Percentiles rank a stretch among this genome's conserved stretches.
phyloP scores from a whole-genome alignment of 2,329 filamentous ascomycete species.

The Aurifilum marmelostoma region DNA sequence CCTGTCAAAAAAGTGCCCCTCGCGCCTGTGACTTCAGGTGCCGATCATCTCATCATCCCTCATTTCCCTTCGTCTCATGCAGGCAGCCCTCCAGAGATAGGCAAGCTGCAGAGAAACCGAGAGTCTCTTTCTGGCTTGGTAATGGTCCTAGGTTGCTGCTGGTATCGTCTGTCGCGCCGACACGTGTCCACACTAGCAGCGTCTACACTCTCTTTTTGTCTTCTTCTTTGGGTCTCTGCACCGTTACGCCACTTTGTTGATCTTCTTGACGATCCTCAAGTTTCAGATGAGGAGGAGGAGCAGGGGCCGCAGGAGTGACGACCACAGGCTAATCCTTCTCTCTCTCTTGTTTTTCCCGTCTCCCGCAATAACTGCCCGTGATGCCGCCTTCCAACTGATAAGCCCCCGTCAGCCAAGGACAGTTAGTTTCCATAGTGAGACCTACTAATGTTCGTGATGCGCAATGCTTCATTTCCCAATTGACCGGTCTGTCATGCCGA shows the following conservation, averaged over 20 bases:
- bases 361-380: background rate
- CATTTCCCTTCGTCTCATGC: conserved; percentile 4
- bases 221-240: background rate
- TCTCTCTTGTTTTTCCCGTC: background rate
- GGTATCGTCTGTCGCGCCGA: background rate
- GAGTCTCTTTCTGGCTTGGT: background rate
- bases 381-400: background rate
- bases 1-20: background rate
- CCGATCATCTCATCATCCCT: conserved; percentile 9
- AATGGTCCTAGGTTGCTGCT: background rate
- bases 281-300: conserved; percentile 4
- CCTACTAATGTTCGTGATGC: background rate
- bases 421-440: conserved; percentile 6
- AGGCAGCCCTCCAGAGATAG: conserved; percentile 3
- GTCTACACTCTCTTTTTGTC: background rate
- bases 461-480: conserved; percentile 12
- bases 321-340: background rate
- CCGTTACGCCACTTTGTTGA: background rate
- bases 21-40: conserved; percentile 3
- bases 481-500: conserved; percentile 6
- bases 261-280: conserved; percentile 6
- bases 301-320: background rate
- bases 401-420: background rate
- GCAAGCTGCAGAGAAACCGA: background rate
- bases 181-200: background rate